Conservation (phyloP, 352 stramenopile genomes). For the Elongisporangium senticosum region DNA sequence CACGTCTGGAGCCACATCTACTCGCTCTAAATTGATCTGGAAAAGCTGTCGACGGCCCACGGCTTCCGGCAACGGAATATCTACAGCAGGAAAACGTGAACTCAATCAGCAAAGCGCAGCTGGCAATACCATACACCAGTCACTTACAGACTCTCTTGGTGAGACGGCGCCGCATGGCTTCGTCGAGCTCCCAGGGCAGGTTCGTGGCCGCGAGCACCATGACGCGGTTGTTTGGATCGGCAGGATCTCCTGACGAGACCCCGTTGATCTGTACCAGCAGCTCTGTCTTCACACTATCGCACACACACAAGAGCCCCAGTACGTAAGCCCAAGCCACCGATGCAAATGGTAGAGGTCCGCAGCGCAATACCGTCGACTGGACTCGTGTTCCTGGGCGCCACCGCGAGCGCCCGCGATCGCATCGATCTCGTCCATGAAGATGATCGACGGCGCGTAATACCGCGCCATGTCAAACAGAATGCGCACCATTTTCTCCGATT, state of each 20-base stretch:
- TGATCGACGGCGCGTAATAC: constrained; percentile 95
- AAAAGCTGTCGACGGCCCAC: constrained; percentile 67
- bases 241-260: constrained; percentile 54
- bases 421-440: constrained; percentile 99
- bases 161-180: constrained; percentile 92
- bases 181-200: constrained; percentile 95
- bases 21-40: constrained; percentile 60
- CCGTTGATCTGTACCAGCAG: constrained; percentile 98
- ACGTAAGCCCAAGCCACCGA: not conserved
- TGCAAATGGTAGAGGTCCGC: not conserved
- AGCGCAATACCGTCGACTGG: constrained; percentile 53
- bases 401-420: constrained; percentile 80
- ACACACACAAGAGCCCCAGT: constrained; percentile 18
- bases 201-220: constrained; percentile 96
- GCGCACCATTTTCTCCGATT: constrained; percentile 94
- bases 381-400: constrained; percentile 77
- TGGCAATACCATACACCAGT: not conserved
- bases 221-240: constrained; percentile 44
- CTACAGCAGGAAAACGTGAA: constrained; percentile 91
- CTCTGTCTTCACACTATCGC: constrained; percentile 93
- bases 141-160: constrained; percentile 91
- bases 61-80: constrained; percentile 52
- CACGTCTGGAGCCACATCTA: constrained; percentile 80
- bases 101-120: constrained; percentile 96
- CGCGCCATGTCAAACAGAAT: constrained; percentile 98